phyloP scores from a whole-genome alignment of 352 stramenopile species.

The Phytophthora parvispora region DNA sequence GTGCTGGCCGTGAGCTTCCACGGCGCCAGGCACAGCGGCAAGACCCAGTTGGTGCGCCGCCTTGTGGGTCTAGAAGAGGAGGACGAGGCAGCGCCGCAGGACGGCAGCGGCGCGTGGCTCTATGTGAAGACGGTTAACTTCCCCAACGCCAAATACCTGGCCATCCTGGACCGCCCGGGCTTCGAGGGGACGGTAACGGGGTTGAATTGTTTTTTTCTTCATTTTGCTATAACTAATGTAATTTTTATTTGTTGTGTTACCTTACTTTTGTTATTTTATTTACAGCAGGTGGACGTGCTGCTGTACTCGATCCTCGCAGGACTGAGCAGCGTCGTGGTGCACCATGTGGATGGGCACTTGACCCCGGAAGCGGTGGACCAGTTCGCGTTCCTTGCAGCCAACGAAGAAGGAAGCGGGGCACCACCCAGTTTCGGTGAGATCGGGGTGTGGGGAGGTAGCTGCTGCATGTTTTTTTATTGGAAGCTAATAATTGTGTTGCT shows the following conservation, averaged over 20 bases:
- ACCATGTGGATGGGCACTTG: constrained; percentile 69
- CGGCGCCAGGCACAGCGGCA: constrained; percentile 65
- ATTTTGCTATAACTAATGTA: background rate
- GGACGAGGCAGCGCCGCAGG: constrained; percentile 22
- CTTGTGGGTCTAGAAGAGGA: constrained; percentile 33
- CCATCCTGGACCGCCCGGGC: constrained; percentile 65
- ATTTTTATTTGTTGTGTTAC: background rate
- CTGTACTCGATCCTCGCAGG: constrained; percentile 76
- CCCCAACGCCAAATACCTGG: constrained; percentile 79
- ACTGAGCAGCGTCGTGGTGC: constrained; percentile 81
- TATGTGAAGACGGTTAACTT: constrained; percentile 79
- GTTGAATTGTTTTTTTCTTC: background rate
- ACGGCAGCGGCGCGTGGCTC: constrained; percentile 59
- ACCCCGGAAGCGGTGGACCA: constrained; percentile 55
- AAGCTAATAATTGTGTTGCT: background rate
- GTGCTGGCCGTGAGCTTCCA: constrained; percentile 81
- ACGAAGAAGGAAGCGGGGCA: constrained; percentile 29
- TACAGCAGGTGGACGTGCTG: constrained; percentile 62
- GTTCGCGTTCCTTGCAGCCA: constrained; percentile 68
- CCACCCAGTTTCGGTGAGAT: constrained; percentile 40
- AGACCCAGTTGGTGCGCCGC: constrained; percentile 55
- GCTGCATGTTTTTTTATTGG: background rate
- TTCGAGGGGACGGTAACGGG: constrained; percentile 49
- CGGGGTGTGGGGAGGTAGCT: background rate
- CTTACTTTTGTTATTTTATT: constrained; percentile 4